Evolutionary conservation across 2,329 filamentous ascomycete species (phyloP).

Genomic region (Graphiopsis chlorocephala): DNA sequence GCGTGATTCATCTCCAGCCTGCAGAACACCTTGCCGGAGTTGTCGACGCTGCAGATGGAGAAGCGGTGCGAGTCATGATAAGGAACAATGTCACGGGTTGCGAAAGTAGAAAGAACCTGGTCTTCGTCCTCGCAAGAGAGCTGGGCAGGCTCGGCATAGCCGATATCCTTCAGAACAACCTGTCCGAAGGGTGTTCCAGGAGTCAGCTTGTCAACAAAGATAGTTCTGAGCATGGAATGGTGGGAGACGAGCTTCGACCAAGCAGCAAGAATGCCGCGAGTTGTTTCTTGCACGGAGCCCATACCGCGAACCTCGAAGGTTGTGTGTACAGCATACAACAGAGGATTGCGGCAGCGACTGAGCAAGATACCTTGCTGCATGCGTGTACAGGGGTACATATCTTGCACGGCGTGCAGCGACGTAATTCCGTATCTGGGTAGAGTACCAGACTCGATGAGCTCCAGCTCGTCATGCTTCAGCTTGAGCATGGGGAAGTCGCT

Average conservation of each 20-base stretch:
- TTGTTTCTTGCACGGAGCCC: neutral
- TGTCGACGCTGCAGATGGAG: constrained; percentile 6
- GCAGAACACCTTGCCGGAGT: neutral
- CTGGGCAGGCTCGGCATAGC: constrained; percentile 1
- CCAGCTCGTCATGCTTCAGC: constrained; percentile 5
- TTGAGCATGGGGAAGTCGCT: constrained; percentile 12
- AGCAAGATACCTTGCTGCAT: constrained; percentile 19
- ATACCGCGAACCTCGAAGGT: constrained; percentile 9
- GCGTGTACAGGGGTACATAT: constrained; percentile 17
- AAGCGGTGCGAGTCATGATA: constrained; percentile 15
- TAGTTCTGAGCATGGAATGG: constrained; percentile 40
- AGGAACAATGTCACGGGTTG: constrained; percentile 8
- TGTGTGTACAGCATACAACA: constrained; percentile 9
- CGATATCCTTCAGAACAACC: constrained; percentile 13
- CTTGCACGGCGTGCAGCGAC: constrained; percentile 6
- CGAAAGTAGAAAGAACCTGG: constrained; percentile 8
- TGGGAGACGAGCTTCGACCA: constrained; percentile 36
- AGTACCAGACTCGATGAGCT: constrained; percentile 4
- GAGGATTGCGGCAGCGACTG: constrained; percentile 8
- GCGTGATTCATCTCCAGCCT: constrained; percentile 25
- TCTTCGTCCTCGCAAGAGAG: constrained; percentile 7
- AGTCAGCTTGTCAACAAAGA: constrained; percentile 28
- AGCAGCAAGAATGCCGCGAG: neutral
- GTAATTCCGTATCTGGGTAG: constrained; percentile 10
- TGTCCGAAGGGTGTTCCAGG: constrained; percentile 3